phyloP scores from a whole-genome alignment of 257 asterid species.

The Ligustrum vulgare region DNA sequence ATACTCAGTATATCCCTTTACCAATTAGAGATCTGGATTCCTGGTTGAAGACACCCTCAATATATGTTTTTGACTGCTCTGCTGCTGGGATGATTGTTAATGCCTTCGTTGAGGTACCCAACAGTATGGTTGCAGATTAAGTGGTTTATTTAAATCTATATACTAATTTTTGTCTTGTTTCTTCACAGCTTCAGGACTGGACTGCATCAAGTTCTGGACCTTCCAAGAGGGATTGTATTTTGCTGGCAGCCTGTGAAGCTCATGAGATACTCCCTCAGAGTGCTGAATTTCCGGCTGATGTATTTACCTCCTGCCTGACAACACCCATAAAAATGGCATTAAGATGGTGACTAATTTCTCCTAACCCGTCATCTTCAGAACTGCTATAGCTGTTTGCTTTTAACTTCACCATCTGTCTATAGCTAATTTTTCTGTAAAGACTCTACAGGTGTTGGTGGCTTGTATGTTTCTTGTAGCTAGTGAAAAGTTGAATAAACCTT shows the following conservation, averaged over 20 bases:
- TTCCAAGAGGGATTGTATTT: conserved; percentile 61
- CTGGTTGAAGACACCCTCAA: conserved; percentile 97
- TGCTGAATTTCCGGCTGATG: conserved; percentile 96
- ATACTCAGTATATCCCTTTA: conserved; percentile 95
- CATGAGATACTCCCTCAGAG: conserved; percentile 95
- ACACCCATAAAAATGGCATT: conserved; percentile 97
- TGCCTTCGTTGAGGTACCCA: conserved; percentile 76
- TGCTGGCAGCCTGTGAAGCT: conserved; percentile 94
- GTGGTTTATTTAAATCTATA: not conserved
- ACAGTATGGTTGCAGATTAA: not conserved
- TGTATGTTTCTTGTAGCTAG: conserved; percentile 12
- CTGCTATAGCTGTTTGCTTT: conserved; percentile 23
- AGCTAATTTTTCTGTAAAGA: not conserved
- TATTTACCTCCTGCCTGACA: conserved; percentile 95
- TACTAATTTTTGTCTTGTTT: conserved; percentile 14
- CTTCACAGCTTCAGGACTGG: conserved; percentile 74
- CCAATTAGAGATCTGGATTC: conserved; percentile 89
- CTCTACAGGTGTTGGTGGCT: conserved; percentile 19
- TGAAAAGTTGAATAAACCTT: not conserved
- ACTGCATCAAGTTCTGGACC: conserved; percentile 58
- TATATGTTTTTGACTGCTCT: conserved; percentile 97
- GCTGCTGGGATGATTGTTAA: conserved; percentile 95
- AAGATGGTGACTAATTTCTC: conserved; percentile 64
- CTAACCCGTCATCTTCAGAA: conserved; percentile 19
- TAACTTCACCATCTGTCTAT: conserved; percentile 1